phyloP scores from a whole-genome alignment of 78 protist species.

The Protostelium mycophagum region DNA sequence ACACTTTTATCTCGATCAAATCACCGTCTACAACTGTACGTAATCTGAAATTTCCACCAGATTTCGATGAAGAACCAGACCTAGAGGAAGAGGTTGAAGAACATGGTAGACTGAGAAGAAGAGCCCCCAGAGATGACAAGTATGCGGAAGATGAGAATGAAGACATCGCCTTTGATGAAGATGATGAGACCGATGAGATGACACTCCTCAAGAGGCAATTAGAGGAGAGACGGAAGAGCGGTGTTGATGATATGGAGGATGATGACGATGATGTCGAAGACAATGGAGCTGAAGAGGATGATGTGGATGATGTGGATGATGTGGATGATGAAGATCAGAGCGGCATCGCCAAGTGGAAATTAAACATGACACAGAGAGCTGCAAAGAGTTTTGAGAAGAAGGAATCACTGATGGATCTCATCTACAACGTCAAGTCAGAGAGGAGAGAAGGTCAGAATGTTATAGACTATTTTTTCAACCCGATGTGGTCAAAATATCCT shows the following conservation, averaged over 20 bases:
- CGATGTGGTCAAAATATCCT: background rate
- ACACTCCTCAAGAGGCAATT: background rate
- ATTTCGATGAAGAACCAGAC: constrained; percentile 17
- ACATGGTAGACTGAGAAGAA: constrained; percentile 37
- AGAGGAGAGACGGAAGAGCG: background rate
- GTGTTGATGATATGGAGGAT: constrained; percentile 34
- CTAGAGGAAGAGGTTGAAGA: constrained; percentile 32
- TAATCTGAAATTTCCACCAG: too few relatives aligned
- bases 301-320: constrained; percentile 34
- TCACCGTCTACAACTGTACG: too few relatives aligned
- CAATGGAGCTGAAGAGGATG: constrained; percentile 42
- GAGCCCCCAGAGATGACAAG: constrained; percentile 5
- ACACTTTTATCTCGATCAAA: too few relatives aligned
- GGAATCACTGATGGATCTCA: background rate
- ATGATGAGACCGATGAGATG: constrained; percentile 3
- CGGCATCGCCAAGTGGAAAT: constrained; percentile 57
- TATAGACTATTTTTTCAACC: too few relatives aligned
- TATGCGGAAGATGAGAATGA: constrained; percentile 5
- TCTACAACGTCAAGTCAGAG: background rate
- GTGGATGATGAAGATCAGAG: constrained; percentile 34
- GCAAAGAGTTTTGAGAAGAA: background rate
- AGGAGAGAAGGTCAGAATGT: background rate
- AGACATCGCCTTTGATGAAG: background rate
- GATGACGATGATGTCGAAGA: constrained; percentile 22
- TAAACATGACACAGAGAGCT: background rate